Evolutionary conservation across 1,284 basidiomycete species (phyloP), one percentile per base, ranked within the genome.

Genomic region (Heterobasidion irregulare): DNA sequence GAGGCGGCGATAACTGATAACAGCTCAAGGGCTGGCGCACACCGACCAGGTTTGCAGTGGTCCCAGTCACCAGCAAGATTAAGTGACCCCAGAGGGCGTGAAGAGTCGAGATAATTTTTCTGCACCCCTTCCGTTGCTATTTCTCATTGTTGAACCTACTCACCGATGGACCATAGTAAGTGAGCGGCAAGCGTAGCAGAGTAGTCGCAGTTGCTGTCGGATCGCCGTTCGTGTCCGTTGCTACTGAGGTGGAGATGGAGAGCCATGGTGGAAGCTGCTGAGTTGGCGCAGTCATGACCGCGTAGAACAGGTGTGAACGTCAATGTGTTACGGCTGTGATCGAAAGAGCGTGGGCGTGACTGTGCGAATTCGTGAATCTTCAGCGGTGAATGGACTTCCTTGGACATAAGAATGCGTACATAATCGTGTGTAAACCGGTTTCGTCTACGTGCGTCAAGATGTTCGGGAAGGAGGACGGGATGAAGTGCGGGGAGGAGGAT

Each of bases 101-200:
- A 41, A 10, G 26, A 26, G 26, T 26, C 6, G 26, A 26, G 26
- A 26, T 26, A 6, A 6, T 5, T 26, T 26, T 5, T 26, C 26
- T 26, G 38, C 38, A 41, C 6, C 47, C 32, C 19, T 19, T 19
- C 47, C 16, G 19, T 19, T 41, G 18, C 33, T 41, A 15, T 18
- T n/a, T 16, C 6, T 26, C 33, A 12, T 15, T 10, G 18, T 41
- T 41, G 38, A 41, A 41, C 15, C 15, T 41, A 79, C 86, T 77
- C 66, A 88, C 85, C 66, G 82, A 80, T 55, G 86, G 84, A 45
- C 86, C 86, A 61, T 79, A 86, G 67, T 89, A 89, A 1, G 86
- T 88, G 59, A 86, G 69, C 52, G 86, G 83, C 53, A 88, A 63
- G 58, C 73, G 76, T 44, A 85, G 59, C 10, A 82, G 70, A 53